Base-by-base conservation (phyloP, 805 yeast species). In the Blastobotrys terrestris region DNA sequence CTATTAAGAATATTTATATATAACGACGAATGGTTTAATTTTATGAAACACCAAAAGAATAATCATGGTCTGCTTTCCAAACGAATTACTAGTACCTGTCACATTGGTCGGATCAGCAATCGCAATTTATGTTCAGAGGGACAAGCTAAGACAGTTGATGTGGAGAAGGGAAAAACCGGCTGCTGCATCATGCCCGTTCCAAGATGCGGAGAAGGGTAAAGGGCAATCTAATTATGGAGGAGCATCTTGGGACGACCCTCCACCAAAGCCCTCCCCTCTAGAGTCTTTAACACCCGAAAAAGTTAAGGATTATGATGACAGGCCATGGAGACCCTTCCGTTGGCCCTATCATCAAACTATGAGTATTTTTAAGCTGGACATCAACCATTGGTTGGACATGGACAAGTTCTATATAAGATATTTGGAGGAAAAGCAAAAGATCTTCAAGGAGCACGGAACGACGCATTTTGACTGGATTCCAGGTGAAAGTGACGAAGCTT, bases 331-430 rank as follows among this genome's bases (percentile, higher is more conserved):
- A 68, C 89, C 89, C 6, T 84, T 84, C 69, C 72, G 90, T 61
- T 82, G 86, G 83, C 90, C 90, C 26, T 84, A 84, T 62, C 88
- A 84, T 66, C 90, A 84, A 67, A 84, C 89, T 1, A 84, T 84
- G 90, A 77, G 85, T 14, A 83, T 84, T 48, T 84, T 76, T 71
- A 81, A 80, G 63, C 72, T 84, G n/a, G 87, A 84, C 62, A 72
- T 82, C 39, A 83, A 84, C 65, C 85, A 84, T 67, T 84, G 90
- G 90, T 68, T 84, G 58, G 89, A 84, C 61, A 84, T 84, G 89
- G 90, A 84, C 65, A 84, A 83, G 65, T 84, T 81, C 67, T 84
- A 83, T 62, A 73, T 80, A 65, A 83, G 80, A 57, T 84, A 84
- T 60, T 76, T 83, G 52, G 72, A 77, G 55, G 88, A 84, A 62